phyloP scores from a whole-genome alignment of 1,284 basidiomycete genomes.

The Austroboletus sp. region DNA sequence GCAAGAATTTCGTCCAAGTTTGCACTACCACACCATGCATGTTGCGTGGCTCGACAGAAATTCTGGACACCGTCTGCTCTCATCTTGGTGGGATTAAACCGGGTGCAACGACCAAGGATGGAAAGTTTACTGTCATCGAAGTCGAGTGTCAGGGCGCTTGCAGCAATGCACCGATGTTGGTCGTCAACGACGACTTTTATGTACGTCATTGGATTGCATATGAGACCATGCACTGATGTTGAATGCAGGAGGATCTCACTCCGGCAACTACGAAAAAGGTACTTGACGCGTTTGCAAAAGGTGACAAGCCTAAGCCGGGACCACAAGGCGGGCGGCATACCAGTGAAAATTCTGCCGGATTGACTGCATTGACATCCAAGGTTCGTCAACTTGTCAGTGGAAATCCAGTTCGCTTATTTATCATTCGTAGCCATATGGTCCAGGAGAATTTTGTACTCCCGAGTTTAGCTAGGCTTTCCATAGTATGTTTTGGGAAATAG shows the following conservation, averaged over 20 bases:
- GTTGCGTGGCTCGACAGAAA: constrained; percentile 87
- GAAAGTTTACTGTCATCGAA: constrained; percentile 95
- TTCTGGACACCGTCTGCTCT: constrained; percentile 78
- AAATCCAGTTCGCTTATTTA: constrained; percentile 10
- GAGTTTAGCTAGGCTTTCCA: constrained; percentile 67
- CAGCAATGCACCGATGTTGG: constrained; percentile 98
- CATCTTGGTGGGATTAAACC: constrained; percentile 82
- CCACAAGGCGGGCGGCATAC: constrained; percentile 84
- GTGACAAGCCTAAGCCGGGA: constrained; percentile 84
- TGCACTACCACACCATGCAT: constrained; percentile 99
- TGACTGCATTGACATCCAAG: constrained; percentile 79
- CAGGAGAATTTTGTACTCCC: constrained; percentile 80
- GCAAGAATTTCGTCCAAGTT: constrained; percentile 91
- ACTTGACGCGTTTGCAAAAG: constrained; percentile 78
- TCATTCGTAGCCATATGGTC: constrained; percentile 79
- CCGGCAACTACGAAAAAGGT: constrained; percentile 83
- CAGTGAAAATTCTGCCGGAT: constrained; percentile 83
- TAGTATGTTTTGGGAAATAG: not conserved
- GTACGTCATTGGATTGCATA: constrained; percentile 40
- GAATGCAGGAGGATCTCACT: constrained; percentile 87
- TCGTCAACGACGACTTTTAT: constrained; percentile 94
- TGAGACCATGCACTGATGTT: constrained; percentile 3
- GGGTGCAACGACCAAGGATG: constrained; percentile 89
- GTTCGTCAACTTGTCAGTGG: constrained; percentile 39
- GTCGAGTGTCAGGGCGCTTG: constrained; percentile 98